Conservation (phyloP, 257 asterid species). For the Coffea canephora region DNA sequence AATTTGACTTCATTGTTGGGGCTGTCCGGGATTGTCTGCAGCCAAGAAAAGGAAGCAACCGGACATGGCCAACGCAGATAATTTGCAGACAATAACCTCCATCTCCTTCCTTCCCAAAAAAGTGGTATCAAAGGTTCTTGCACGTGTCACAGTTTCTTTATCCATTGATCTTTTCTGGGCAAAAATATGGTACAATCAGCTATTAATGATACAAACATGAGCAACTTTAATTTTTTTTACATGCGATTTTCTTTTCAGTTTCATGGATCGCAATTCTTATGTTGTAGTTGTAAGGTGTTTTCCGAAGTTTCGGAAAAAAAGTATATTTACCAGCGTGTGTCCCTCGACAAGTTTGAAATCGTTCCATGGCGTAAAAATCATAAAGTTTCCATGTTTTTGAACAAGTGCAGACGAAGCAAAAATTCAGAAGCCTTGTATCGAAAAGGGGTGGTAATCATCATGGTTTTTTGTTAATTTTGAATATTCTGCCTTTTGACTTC, state of each 20-base stretch:
- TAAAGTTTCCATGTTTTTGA: conserved; percentile 6
- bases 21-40: no score
- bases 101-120: conserved; percentile 10
- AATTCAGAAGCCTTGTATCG: conserved; percentile 28
- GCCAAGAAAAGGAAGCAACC: not conserved
- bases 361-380: conserved; percentile 14
- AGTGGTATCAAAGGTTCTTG: conserved; percentile 12
- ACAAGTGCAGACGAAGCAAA: conserved; percentile 10
- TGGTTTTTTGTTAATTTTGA: not conserved
- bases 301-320: conserved; percentile 16
- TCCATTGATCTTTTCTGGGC: conserved; percentile 13
- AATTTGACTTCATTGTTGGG: no score
- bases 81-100: not conserved
- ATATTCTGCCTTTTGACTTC: not conserved
- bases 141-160: conserved; percentile 21
- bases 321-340: conserved; percentile 7
- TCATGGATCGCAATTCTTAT: not conserved
- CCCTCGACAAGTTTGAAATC: conserved; percentile 19
- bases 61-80: not conserved
- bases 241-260: not conserved
- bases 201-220: not conserved
- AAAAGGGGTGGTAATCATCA: conserved; percentile 31
- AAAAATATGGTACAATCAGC: conserved; percentile 17
- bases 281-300: conserved; percentile 26
- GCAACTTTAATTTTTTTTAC: no score